Evolutionary conservation across 2,329 filamentous ascomycete species (phyloP), one percentile per base, ranked within the genome.

Genomic region (Lasiodiplodia sp.): DNA sequence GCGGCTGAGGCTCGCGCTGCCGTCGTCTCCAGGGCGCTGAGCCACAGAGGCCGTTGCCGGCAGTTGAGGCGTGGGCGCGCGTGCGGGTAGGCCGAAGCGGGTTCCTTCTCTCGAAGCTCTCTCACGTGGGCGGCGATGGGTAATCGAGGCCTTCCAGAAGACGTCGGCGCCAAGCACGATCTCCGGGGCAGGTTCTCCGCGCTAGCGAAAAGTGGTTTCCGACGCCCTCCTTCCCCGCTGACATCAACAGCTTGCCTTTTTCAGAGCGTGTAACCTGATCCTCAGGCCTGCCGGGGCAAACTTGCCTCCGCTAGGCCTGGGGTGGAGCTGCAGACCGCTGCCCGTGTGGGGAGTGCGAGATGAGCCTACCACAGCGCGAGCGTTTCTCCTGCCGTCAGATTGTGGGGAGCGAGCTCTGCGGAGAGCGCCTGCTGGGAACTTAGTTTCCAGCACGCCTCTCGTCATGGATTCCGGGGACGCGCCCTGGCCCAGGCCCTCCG

Each of bases 161-260:
- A 25, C 47, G 10, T 21, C 31, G 14, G 28, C 28, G 47, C 47
- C 55, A 51, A 68, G 56, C 28, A 52, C 21, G 40, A 63, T 63
- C 40, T 63, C 40, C 44, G 58, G 37, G 40, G 58, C 58, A 49
- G 28, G 28, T 28, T 51, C 52, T 58, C 65, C 53, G 49, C 66
- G 66, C 66, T 68, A 68, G 49, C 57, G 66, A 68, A 68, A 68
- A 60, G 55, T 63, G 57, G 56, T 68, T 68, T 68, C 66, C 66
- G 66, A 68, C 21, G 25, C 55, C 8, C 66, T n/a, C 55, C 57
- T 53, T 66, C 66, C 56, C 66, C 57, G 66, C 51, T 56, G 66
- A 63, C 66, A 68, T 68, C 66, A 68, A 44, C 38, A 63, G 55
- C 57, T 53, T 68, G 56, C 56, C 66, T 23, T 25, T 62, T 56